Percentiles rank a stretch among this genome's conserved stretches.
Conservation (phyloP, 305 asterid species). For the Coffea humblotiana region DNA sequence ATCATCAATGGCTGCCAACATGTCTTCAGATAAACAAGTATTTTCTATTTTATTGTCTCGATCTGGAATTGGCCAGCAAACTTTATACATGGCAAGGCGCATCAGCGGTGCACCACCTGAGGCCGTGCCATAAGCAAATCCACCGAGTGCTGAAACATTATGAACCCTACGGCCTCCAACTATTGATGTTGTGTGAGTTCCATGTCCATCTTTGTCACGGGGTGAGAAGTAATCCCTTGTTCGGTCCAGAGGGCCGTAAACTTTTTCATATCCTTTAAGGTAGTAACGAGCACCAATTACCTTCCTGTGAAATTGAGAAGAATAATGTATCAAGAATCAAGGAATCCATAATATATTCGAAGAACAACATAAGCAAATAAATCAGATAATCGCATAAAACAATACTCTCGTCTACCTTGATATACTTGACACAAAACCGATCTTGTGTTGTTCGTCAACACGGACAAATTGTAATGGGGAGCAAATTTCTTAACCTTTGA, state of each 20-base stretch:
- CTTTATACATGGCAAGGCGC: slow-evolving; percentile 83
- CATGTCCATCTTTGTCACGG: slow-evolving; percentile 89
- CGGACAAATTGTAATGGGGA: too few relatives aligned
- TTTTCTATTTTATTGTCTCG: slow-evolving; percentile 54
- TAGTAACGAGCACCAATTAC: slow-evolving; percentile 83
- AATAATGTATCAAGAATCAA: neutral
- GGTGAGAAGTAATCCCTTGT: slow-evolving; percentile 66
- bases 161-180: slow-evolving; percentile 55
- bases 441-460: too few relatives aligned
- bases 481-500: too few relatives aligned
- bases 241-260: slow-evolving; percentile 61
- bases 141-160: slow-evolving; percentile 56
- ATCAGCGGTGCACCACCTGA: slow-evolving; percentile 82
- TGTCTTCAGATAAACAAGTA: slow-evolving; percentile 69
- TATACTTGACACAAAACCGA: too few relatives aligned
- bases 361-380: neutral
- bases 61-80: slow-evolving; percentile 72
- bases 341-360: neutral
- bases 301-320: slow-evolving; percentile 45
- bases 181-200: slow-evolving; percentile 83
- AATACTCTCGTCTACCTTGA: too few relatives aligned
- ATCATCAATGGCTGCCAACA: slow-evolving; percentile 85
- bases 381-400: neutral
- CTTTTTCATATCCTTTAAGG: slow-evolving; percentile 60
- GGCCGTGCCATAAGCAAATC: slow-evolving; percentile 74